phyloP scores from a whole-genome alignment of 2,329 filamentous ascomycete genomes.

The Aspergillus sergii region DNA sequence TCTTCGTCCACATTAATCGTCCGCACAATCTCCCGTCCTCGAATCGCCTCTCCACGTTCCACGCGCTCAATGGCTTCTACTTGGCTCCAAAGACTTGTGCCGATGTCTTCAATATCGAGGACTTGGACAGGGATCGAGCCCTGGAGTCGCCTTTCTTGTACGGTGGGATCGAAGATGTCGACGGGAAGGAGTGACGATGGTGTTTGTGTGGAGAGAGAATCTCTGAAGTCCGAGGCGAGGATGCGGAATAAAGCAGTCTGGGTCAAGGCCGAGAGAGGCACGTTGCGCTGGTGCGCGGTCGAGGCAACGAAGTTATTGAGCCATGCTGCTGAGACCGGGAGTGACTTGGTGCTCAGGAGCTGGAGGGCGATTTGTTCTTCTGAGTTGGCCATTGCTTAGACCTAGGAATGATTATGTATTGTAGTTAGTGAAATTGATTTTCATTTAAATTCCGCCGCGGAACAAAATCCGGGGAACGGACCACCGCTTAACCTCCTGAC shows the following conservation, averaged over 20 bases:
- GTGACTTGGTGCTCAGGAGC: slow-evolving; percentile 56
- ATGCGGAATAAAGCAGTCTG: slow-evolving; percentile 82
- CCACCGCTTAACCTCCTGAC: slow-evolving; percentile 27
- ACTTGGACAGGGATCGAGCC: slow-evolving; percentile 76
- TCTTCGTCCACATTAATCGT: slow-evolving; percentile 61
- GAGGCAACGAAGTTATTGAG: slow-evolving; percentile 64
- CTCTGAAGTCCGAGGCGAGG: slow-evolving; percentile 74
- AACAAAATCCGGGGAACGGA: slow-evolving; percentile 25
- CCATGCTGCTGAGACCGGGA: slow-evolving; percentile 63
- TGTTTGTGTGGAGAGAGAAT: slow-evolving; percentile 57
- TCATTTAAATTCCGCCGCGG: neutral
- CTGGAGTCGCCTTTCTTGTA: slow-evolving; percentile 59
- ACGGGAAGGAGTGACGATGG: slow-evolving; percentile 55
- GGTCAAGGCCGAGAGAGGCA: slow-evolving; percentile 69
- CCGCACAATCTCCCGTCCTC: slow-evolving; percentile 79
- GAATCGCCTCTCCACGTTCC: slow-evolving; percentile 53
- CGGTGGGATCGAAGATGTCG: slow-evolving; percentile 56
- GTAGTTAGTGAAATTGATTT: neutral
- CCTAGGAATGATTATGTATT: neutral
- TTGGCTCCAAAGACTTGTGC: slow-evolving; percentile 80
- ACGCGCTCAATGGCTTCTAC: slow-evolving; percentile 68
- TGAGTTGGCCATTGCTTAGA: slow-evolving; percentile 27
- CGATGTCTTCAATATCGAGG: slow-evolving; percentile 82
- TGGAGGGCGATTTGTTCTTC: slow-evolving; percentile 52
- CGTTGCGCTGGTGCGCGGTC: slow-evolving; percentile 53